Evolutionary conservation across 306 rosid species (phyloP), one percentile per base, ranked within the genome.

Genomic region (Corylus avellana): DNA sequence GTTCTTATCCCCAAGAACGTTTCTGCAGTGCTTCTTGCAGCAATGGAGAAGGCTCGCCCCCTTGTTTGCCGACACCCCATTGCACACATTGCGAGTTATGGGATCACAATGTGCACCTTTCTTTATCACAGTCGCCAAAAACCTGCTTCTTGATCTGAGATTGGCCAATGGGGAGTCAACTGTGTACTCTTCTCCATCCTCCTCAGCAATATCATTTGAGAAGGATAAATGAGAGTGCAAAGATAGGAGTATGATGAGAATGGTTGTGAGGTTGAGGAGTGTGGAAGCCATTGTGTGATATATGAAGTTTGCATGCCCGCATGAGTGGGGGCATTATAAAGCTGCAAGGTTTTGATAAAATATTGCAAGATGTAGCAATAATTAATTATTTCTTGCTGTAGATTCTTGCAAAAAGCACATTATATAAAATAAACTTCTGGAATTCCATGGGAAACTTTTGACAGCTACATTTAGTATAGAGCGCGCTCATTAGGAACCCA

Each of bases 11-110:
- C 90, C 78, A 0, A 90, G 89, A 72, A 88, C 85, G 79, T 92
- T 85, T 0, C 94, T 80, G 27, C 92, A 92, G 62, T 90, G 94
- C 39, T 66, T 87, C 89, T 92, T 92, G 85, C 97, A 92, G 79
- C 97, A 92, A 72, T 80, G 68, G 14, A 91, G 92, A 20, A 89
- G 50, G 74, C 86, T 77, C 4, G 67, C 87, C n/a, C 94, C 92
- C 14, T 88, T 85, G 85, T 83, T 90, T 53, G 94, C 89, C 12
- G 48, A 4, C 58, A 92, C 79, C n/a, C 92, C 92, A 44, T 92
- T 73, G 77, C 94, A 92, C 1, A 90, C 71, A 48, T 90, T 88
- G 44, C 62, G 22, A 9, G 72, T 78, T 61, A 69, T 66, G 3
- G 22, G 74, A 66, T 88, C 18, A 58, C 97, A 92, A 0, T 8